These are phyloP conservation scores for Pichia sporocuriosa DNA, from an alignment of 805 yeast species.

Conservation along the genomic window DNA sequence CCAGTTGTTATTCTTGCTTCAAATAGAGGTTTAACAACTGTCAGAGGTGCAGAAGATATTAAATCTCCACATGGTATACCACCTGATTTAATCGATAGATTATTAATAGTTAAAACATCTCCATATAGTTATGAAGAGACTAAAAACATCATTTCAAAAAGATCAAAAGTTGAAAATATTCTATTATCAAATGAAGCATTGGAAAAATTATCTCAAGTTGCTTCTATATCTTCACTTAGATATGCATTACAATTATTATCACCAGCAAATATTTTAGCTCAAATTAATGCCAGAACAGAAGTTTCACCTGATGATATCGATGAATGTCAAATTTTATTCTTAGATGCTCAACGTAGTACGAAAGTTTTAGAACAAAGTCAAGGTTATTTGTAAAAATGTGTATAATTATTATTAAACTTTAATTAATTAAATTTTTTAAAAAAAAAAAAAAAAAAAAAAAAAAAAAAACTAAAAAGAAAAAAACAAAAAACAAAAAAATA, in stretches of 20 bases:
- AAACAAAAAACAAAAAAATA: background rate
- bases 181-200: constrained; percentile 77
- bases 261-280: constrained; percentile 81
- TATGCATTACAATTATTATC: constrained; percentile 88
- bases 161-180: constrained; percentile 93
- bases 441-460: background rate
- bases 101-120: constrained; percentile 83
- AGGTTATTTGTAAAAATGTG: constrained; percentile 19
- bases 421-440: background rate
- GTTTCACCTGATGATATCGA: constrained; percentile 73
- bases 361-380: constrained; percentile 62
- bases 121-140: constrained; percentile 78
- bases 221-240: constrained; percentile 83
- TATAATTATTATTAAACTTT: too few relatives aligned
- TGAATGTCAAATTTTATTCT: constrained; percentile 77
- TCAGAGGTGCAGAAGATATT: constrained; percentile 81
- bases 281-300: constrained; percentile 61
- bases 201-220: constrained; percentile 82
- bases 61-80: constrained; percentile 98
- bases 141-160: constrained; percentile 74
- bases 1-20: constrained; percentile 99
- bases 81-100: constrained; percentile 85
- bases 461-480: background rate
- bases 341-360: constrained; percentile 87
- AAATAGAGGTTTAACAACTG: constrained; percentile 88